These are phyloP conservation scores for Lenwebbia sp. DNA, from an alignment of 345 rosid species.

Conservation along the genomic window DNA sequence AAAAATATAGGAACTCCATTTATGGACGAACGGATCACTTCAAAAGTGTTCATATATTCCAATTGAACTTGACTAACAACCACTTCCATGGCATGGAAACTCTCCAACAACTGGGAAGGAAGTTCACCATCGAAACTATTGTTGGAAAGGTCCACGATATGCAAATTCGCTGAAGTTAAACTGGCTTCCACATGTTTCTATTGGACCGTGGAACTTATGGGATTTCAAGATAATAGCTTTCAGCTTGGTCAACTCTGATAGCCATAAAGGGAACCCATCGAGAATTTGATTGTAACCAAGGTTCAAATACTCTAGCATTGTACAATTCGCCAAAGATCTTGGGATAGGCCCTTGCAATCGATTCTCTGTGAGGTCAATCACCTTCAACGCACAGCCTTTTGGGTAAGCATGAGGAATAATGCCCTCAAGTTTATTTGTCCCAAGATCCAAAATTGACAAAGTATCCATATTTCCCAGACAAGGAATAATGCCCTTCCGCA, in stretches of 20 bases:
- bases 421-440: not conserved
- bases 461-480: not conserved
- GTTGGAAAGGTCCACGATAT: not conserved
- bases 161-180: not conserved
- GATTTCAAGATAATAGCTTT: not conserved
- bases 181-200: not conserved
- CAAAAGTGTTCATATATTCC: too few relatives aligned
- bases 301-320: too few relatives aligned
- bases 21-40: too few relatives aligned
- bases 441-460: accelerated
- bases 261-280: not conserved
- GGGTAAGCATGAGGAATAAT: not conserved
- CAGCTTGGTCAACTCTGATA: not conserved
- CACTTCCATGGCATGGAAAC: not conserved
- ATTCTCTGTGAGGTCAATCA: too few relatives aligned
- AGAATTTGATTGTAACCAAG: too few relatives aligned
- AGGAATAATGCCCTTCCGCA: too few relatives aligned
- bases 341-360: too few relatives aligned
- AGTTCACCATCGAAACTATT: too few relatives aligned
- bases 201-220: not conserved
- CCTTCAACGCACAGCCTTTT: too few relatives aligned
- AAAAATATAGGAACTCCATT: too few relatives aligned
- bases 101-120: not conserved
- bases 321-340: too few relatives aligned
- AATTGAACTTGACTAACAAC: not conserved